Conservation (phyloP, 768 basidiomycete genomes). For the Boletus rufocinnamomeus region DNA sequence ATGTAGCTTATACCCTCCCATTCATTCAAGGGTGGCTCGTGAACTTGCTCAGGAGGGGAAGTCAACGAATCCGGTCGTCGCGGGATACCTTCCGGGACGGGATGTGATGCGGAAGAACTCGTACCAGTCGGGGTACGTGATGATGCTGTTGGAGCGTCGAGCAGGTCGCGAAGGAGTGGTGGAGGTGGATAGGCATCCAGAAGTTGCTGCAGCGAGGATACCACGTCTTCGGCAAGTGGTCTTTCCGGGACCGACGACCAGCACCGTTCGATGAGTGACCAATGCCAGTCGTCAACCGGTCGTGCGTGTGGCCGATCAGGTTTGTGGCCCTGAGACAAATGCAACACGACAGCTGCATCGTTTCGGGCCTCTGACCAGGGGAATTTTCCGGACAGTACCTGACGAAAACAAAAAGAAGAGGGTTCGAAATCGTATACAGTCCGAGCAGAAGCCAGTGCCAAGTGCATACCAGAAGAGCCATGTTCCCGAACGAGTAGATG, state of each 20-base stretch:
- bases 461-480: slow-evolving; percentile 4
- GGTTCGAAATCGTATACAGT: background rate
- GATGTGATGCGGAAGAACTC: background rate
- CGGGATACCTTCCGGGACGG: background rate
- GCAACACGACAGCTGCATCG: slow-evolving; percentile 3
- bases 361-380: background rate
- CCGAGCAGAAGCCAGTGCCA: background rate
- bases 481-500: slow-evolving; percentile 15
- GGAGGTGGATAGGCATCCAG: background rate
- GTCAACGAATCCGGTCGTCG: background rate
- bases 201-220: background rate
- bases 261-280: slow-evolving; percentile 8
- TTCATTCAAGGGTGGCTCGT: background rate
- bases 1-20: background rate
- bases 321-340: background rate
- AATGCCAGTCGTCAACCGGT: background rate
- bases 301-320: background rate
- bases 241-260: background rate
- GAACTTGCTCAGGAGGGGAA: background rate
- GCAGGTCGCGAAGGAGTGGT: background rate
- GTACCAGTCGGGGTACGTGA: background rate
- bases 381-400: too few relatives aligned
- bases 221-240: background rate
- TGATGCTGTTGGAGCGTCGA: background rate
- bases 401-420: background rate